Base-by-base conservation (phyloP, 31 red algal genomes). In the Odonthalia washingtoniensis region DNA sequence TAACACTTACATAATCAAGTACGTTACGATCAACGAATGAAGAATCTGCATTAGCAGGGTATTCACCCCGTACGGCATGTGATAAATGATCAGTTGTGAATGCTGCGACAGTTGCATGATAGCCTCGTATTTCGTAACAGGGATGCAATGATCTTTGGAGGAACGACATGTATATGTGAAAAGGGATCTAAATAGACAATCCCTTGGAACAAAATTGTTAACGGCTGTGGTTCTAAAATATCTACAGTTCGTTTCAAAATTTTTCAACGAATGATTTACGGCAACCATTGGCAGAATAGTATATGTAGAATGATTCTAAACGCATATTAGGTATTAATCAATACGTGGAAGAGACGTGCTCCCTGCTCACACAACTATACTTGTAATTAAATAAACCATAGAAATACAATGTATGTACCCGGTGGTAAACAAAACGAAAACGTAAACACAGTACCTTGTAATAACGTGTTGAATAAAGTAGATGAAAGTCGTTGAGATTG, bases 1-100 rank as follows among this genome's bases (percentile, higher is more conserved):
- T 41, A 9, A 90, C 87, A 0, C 42, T 41, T 21, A 74, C 64
- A 37, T 74, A 80, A 34, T 78, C 87, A 65, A 74, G 69, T 18
- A 66, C 87, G 65, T 82, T 74, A 52, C 41, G 81, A 36, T 90
- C 87, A 24, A 90, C 87, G 46, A 78, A 90, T 4, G 70, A 86
- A 35, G 61, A 64, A 24, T 67, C 60, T 57, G 80, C 67, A 38
- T 86, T 86, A 2, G 69, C 69, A 3, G 83, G 83, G 33, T 86
- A 86, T 27, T 41, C 2, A 12, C 83, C 83, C n/a, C n/a, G n/a
- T n/a, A n/a, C n/a, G n/a, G n/a, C n/a, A n/a, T n/a, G n/a, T n/a
- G n/a, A n/a, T n/a, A 37, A 45, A 64, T 86, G 83, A 49, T 86
- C 83, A 17, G 44, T 40, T 0, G 61, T 62, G 3, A 83, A 65